Conservation (phyloP, 2,329 filamentous ascomycete genomes). For the Trichophyton schoenleinii region DNA sequence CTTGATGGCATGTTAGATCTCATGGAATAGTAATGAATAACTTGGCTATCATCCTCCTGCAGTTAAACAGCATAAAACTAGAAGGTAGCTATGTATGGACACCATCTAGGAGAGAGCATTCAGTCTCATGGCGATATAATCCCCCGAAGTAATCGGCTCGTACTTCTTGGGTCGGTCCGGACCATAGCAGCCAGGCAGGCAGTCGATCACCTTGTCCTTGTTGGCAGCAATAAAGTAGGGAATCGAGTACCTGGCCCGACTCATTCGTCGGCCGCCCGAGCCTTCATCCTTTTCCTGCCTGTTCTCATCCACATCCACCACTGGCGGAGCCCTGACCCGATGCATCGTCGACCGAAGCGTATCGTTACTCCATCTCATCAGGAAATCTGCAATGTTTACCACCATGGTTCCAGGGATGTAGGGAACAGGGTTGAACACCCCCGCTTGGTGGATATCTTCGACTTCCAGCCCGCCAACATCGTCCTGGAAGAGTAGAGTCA, state of each 20-base stretch:
- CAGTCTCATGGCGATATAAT: conserved; percentile 27
- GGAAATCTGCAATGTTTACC: conserved; percentile 40
- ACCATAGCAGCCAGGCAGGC: conserved; percentile 37
- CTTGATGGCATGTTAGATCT: not conserved
- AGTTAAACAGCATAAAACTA: too few species aligned
- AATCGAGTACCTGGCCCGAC: conserved; percentile 44
- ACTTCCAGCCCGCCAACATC: conserved; percentile 41
- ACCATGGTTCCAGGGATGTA: conserved; percentile 33
- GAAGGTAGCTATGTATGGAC: not conserved
- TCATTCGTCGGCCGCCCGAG: conserved; percentile 25
- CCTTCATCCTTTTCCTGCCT: conserved; percentile 13
- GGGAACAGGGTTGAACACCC: conserved; percentile 31
- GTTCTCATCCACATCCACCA: conserved; percentile 15
- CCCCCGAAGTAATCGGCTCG: conserved; percentile 34
- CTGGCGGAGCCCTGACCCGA: conserved; percentile 37
- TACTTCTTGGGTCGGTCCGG: conserved; percentile 38
- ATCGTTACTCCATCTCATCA: conserved; percentile 42
- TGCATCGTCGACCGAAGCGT: conserved; percentile 42
- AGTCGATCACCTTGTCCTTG: conserved; percentile 40
- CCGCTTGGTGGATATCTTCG: conserved; percentile 28
- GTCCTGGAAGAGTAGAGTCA: conserved; percentile 46
- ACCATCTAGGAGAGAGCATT: not conserved
- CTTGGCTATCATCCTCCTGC: too few species aligned
- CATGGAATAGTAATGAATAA: too few species aligned
- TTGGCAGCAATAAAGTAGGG: conserved; percentile 47